phyloP scores from a whole-genome alignment of 2,329 filamentous ascomycete genomes.

The Chaetomium globosum region DNA sequence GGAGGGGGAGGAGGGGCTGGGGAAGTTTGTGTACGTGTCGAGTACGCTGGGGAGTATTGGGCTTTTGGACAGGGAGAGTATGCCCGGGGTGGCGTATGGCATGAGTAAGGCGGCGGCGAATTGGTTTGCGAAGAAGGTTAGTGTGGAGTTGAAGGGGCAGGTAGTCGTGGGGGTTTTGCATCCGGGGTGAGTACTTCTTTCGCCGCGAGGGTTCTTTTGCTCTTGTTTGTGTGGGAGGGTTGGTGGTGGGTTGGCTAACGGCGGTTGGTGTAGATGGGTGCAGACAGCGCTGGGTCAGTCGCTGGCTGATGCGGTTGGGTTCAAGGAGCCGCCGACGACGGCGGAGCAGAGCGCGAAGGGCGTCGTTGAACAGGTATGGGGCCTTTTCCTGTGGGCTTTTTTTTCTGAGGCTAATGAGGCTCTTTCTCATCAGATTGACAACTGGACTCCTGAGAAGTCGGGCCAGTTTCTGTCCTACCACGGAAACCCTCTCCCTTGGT shows the following conservation, averaged over 20 bases:
- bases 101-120: constrained; percentile 41
- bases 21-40: constrained; percentile 37
- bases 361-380: constrained; percentile 36
- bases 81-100: constrained; percentile 37
- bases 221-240: neutral
- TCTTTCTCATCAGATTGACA: constrained; percentile 29
- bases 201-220: neutral
- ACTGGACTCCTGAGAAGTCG: constrained; percentile 32
- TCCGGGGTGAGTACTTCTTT: constrained; percentile 37
- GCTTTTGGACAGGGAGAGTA: constrained; percentile 29
- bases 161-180: constrained; percentile 38
- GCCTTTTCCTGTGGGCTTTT: neutral
- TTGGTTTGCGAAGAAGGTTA: constrained; percentile 37
- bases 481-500: constrained; percentile 38
- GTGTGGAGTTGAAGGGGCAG: constrained; percentile 30
- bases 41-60: constrained; percentile 38
- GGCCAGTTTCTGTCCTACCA: constrained; percentile 32
- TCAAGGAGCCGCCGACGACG: constrained; percentile 34
- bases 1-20: neutral
- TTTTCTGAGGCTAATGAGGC: neutral
- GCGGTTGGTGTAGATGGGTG: constrained; percentile 34
- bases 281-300: constrained; percentile 38
- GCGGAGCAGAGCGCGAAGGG: constrained; percentile 34
- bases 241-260: neutral
- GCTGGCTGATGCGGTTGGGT: constrained; percentile 36